Evolutionary conservation across 768 basidiomycete genomes (phyloP).

Genomic region (Leccinum subtestaceum): DNA sequence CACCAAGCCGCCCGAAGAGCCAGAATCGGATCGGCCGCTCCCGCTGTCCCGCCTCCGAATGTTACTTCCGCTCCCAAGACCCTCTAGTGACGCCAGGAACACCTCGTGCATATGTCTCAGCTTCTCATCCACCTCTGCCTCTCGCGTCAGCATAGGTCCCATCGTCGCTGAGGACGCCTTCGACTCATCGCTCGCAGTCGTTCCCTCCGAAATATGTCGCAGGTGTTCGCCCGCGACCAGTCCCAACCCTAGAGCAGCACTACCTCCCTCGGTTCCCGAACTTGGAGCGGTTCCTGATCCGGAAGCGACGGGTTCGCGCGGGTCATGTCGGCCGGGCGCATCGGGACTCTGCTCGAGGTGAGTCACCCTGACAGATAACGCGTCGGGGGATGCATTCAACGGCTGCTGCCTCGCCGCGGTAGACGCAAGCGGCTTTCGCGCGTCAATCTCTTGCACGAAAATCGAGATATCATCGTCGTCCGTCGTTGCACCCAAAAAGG

Average conservation of each 20-base stretch:
- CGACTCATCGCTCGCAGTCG: slow-evolving; percentile 19
- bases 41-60: slow-evolving; percentile 26
- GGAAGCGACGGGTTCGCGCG: slow-evolving; percentile 1
- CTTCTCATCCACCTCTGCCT: slow-evolving; percentile 62
- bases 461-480: slow-evolving; percentile 78
- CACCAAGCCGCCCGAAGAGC: slow-evolving; percentile 7
- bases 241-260: slow-evolving; percentile 14
- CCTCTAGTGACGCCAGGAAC: slow-evolving; percentile 63
- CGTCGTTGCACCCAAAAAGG: slow-evolving; percentile 46
- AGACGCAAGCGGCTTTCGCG: slow-evolving; percentile 55
- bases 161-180: slow-evolving; percentile 26
- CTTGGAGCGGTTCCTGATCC: slow-evolving; percentile 1
- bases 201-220: slow-evolving; percentile 21
- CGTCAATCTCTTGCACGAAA: slow-evolving; percentile 76
- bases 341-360: slow-evolving; percentile 8
- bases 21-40: slow-evolving; percentile 11
- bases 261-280: background rate
- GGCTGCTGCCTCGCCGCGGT: slow-evolving; percentile 16
- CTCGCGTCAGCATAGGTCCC: slow-evolving; percentile 62
- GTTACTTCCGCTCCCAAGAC: slow-evolving; percentile 42
- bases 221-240: slow-evolving; percentile 15
- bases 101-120: slow-evolving; percentile 64
- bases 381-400: background rate
- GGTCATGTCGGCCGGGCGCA: background rate
- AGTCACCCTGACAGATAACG: background rate